phyloP scores from a whole-genome alignment of 352 stramenopile genomes.

The Phytophthora hibernalis region DNA sequence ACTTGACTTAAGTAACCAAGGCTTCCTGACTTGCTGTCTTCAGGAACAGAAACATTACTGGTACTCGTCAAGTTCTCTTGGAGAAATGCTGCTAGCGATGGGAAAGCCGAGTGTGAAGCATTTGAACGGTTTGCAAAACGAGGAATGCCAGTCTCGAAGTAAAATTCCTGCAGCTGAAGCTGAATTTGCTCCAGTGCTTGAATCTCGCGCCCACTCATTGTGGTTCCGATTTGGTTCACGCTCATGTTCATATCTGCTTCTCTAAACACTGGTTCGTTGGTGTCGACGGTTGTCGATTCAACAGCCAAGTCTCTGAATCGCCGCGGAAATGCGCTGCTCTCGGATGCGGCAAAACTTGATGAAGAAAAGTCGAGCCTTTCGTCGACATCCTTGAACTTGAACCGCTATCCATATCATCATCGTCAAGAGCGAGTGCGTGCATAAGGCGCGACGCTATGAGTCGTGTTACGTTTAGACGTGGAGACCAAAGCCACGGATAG shows the following conservation, averaged over 20 bases:
- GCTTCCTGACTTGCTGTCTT: constrained; percentile 5
- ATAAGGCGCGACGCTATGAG: constrained; percentile 38
- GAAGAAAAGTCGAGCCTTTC: background rate
- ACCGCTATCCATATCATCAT: constrained; percentile 3
- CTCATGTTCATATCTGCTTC: background rate
- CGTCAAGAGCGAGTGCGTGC: constrained; percentile 12
- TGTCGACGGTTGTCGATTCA: background rate
- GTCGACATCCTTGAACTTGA: background rate
- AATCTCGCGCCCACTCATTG: constrained; percentile 28
- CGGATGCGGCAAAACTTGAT: constrained; percentile 6
- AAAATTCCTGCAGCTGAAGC: constrained; percentile 49
- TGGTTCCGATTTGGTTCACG: background rate
- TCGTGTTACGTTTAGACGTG: constrained; percentile 33
- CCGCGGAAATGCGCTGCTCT: background rate
- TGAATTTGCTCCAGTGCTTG: constrained; percentile 42
- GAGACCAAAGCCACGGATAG: constrained; percentile 60
- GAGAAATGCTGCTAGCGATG: constrained; percentile 40
- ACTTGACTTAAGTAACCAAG: background rate
- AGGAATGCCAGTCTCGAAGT: constrained; percentile 65
- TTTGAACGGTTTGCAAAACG: constrained; percentile 42
- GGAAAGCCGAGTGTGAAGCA: constrained; percentile 39
- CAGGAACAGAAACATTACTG: background rate
- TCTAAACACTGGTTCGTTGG: background rate
- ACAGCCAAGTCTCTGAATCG: constrained; percentile 1
- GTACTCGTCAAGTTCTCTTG: background rate